A percentile compares a stretch with the other conserved stretches of the same genome.
These are phyloP conservation scores for Salvia sclarea DNA, from an alignment of 305 asterid genomes.

Conservation along the genomic window DNA sequence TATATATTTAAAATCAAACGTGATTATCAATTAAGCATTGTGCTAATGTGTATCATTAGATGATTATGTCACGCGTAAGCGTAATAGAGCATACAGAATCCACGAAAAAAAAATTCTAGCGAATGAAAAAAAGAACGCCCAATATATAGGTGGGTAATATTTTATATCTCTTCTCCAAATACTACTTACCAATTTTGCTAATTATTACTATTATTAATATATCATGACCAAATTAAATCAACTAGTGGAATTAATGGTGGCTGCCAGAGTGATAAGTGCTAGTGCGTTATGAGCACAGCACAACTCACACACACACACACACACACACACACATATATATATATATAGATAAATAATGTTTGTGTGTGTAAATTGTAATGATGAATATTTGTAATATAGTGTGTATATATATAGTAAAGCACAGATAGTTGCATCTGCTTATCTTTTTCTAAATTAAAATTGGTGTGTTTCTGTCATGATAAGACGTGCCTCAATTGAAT, in stretches of 20 bases:
- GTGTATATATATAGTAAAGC: neutral
- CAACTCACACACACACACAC: neutral
- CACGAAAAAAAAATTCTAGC: too few species aligned
- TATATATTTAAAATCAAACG: neutral
- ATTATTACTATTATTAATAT: neutral
- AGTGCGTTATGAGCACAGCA: neutral
- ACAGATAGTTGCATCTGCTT: constrained; percentile 36
- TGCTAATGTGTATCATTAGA: neutral
- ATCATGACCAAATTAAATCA: neutral
- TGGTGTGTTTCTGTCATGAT: neutral
- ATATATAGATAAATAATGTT: too few species aligned
- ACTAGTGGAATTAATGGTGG: constrained; percentile 16
- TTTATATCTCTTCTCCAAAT: neutral
- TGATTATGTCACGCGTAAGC: neutral
- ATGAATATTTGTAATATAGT: neutral
- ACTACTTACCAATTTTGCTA: neutral
- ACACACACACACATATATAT: too few species aligned
- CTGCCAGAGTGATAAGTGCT: constrained; percentile 36
- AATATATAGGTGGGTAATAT: neutral
- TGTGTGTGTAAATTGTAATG: too few species aligned
- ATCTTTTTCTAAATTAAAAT: constrained; percentile 25
- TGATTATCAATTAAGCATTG: neutral
- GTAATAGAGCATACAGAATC: too few species aligned
- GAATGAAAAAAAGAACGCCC: too few species aligned
- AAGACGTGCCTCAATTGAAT: constrained; percentile 51